Base-by-base conservation (phyloP, 495 filamentous ascomycete species). In the Neurospora sp. region DNA sequence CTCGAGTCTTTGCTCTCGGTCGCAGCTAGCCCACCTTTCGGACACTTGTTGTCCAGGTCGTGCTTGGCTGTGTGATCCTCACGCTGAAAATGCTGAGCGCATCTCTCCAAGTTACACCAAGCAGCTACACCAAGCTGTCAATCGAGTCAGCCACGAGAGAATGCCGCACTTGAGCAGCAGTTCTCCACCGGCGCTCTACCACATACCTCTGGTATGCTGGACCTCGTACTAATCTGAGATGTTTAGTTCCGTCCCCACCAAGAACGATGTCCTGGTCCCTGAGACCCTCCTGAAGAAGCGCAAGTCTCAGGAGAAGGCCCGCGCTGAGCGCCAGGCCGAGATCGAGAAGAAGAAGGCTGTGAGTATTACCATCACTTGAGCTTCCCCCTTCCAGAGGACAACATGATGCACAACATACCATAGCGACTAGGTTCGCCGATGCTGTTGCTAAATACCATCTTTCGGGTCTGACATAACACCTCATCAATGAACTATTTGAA, bases 201-300 rank as follows among this genome's bases (percentile, higher is more conserved):
- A 83, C 82, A 86, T 89, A 83, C 82, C 77, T 80, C 79, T 82
- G 82, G 83, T 87, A 83, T 88, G 85, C 85, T 87, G 90, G 91
- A 87, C 84, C 87, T 90, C 88, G 88, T 88, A 93, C 90, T 87
- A 83, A 87, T 85, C 82, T 85, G 72, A 77, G 75, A 75, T 77
- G 74, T 76, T 80, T 85, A 96, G 93, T 84, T 88, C 89, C 84
- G 91, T 95, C 78, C 92, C 95, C 66, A 95, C 94, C 82, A 81
- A 92, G 85, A 92, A 97, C 84, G 91, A 97, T 83, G 90, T 98
- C 83, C 90, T 98, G 78, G 94, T 97, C 81, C 94, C 94, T 73
- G 94, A 97, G 91, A 98, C 94, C 78, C 92, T 98, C 81, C 91
- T 98, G 81, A 99, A 98, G 92, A 99, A 99, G 92, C 94, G 96